A percentile compares a stretch with the other conserved stretches of the same genome.
Evolutionary conservation across 345 rosid species (phyloP).

Genomic region (Turritis glabra): DNA sequence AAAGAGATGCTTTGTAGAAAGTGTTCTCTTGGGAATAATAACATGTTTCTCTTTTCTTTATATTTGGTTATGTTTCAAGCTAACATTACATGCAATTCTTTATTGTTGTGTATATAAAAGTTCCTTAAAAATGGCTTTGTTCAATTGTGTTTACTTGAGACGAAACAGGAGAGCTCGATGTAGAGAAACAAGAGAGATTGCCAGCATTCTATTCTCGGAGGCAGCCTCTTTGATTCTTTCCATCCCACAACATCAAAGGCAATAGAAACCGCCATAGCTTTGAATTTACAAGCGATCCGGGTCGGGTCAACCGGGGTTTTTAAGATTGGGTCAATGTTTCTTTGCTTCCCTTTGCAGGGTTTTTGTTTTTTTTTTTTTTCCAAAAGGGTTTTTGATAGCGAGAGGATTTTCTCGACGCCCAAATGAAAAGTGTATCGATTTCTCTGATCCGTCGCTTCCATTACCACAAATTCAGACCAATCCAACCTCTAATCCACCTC

Average conservation of each 20-base stretch:
- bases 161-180: neutral
- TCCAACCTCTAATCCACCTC: constrained; percentile 32
- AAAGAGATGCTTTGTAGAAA: constrained; percentile 19
- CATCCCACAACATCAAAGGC: no score
- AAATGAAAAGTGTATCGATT: constrained; percentile 58
- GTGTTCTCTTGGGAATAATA: constrained; percentile 28
- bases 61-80: neutral
- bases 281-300: no score
- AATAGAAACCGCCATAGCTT: no score
- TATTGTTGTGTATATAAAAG: constrained; percentile 31
- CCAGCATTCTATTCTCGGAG: no score
- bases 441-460: constrained; percentile 52
- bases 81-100: constrained; percentile 34
- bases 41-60: neutral
- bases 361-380: neutral
- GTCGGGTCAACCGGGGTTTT: no score
- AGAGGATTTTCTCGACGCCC: constrained; percentile 23
- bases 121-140: neutral
- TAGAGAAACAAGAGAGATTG: neutral
- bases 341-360: no score
- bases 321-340: no score
- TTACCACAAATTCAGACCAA: constrained; percentile 40
- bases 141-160: neutral
- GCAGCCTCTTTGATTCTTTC: no score
- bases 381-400: neutral